Base-by-base conservation (phyloP, 768 basidiomycete species). In the Auriscalpium vulgare region DNA sequence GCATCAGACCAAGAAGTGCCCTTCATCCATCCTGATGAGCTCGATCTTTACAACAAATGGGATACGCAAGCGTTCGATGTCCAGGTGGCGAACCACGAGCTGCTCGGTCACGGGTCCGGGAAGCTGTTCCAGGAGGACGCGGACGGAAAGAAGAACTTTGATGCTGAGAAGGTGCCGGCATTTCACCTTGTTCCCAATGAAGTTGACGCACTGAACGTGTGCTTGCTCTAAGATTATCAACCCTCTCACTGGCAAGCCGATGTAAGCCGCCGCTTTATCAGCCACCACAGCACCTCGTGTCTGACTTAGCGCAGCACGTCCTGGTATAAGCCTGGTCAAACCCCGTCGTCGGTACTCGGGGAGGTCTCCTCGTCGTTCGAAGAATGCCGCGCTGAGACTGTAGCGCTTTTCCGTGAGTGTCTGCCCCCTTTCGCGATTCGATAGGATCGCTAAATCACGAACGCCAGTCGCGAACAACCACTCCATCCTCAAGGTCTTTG, bases 311-410 rank as follows among this genome's bases (percentile, higher is more conserved):
- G 9, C 46, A 91, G 88, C 54, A 77, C 80, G 3, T 84, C 87
- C 14, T 94, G 91, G 91, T 95, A 95, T 69, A 88, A 88, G 66
- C 79, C 87, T 37, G 91, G 91, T 8, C 91, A 92, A 69, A 91
- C 87, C 0, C 79, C 89, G 40, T 87, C 82, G 50, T 84, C 89
- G 10, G 85, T 92, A 1, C 75, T 95, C 1, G 91, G 91, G 0
- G 87, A 92, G 58, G 87, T 91, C 8, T 91, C 89, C 4, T 92
- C 91, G 0, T 93, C 91, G 1, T 82, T 93, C 81, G 92, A 94
- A 70, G 91, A 94, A 72, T 93, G 91, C 62, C 83, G 92, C n/a
- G 91, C 91, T 9, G 92, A 95, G 71, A 79, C 88, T 2, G 91
- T 91, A 19, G 88, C 88, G 0, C 73, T 94, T 44, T 93, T 82